Evolutionary conservation across 2,329 filamentous ascomycete species (phyloP), one percentile per base, ranked within the genome.

Genomic region (Scedosporium dehoogii): DNA sequence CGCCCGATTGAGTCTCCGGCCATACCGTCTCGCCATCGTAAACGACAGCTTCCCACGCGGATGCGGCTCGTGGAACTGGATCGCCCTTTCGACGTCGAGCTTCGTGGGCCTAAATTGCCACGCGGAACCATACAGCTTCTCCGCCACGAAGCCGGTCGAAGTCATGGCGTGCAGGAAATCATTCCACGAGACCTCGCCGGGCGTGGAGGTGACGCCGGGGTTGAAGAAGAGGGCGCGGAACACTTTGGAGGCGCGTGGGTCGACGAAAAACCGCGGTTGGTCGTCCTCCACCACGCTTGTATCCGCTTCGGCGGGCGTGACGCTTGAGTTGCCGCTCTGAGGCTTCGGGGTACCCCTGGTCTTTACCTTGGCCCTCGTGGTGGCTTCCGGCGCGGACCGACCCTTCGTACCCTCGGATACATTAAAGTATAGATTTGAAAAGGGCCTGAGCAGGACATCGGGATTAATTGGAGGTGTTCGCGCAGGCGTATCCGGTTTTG

Each of bases 51-150:
- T 85, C 1, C 72, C 71, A 1, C 68, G 68, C 0, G 83, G 81
- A 69, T 87, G 83, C 2, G 84, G 84, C 67, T 86, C 82, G 65
- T 87, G 82, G 64, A 86, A 83, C 61, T 84, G 80, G 38, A 87
- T 86, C 25, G 75, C 77, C 3, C 78, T 70, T 46, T 77, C 72
- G 0, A 78, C 73, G 60, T 79, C 74, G 23, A 77, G 63, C 3
- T 66, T 66, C 4, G 68, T 68, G 3, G 79, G 79, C 14, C 72
- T 74, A 64, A 87, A 87, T 10, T 85, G 80, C 85, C 85, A 87
- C 0, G 80, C 79, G 1, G 81, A 86, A 0, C 83, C 82, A 63
- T 85, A 84, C 0, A 86, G 73, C 70, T 87, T 86, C 70, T 83
- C 72, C 0, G 76, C 76, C 0, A 67, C 64, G 61, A 87, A 85